Evolutionary conservation across 352 stramenopile genomes (phyloP), one percentile per base, ranked within the genome.

Genomic region (Pythium rishiriense): DNA sequence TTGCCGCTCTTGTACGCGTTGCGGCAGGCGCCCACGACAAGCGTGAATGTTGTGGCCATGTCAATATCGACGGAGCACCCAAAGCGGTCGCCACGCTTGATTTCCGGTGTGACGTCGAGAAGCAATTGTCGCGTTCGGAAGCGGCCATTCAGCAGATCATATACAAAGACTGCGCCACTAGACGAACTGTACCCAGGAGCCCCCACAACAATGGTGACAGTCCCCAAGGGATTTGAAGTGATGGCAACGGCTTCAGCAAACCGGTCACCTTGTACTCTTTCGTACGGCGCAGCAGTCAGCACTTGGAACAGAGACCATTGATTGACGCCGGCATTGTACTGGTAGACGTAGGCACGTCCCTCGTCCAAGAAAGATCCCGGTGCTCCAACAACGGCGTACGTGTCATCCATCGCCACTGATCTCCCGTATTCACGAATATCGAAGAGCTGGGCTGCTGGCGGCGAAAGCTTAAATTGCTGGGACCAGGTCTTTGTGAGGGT

Each of bases 281-380:
- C 70, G 53, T 88, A 86, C 14, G 86, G 84, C 0, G 71, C 64
- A 5, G 75, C 62, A 5, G 68, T 85, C 15, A 94, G 59, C 0
- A 78, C 80, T 73, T 94, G 84, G 22, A 92, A 93, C 0, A 92
- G 71, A 4, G 59, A 58, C 85, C 85, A 95, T 0, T 58, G 65
- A 5, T 28, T 9, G 7, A 62, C 69, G 0, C 62, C 66, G 2
- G 62, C 66, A 35, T 83, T 87, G 64, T 73, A 90, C 49, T 90
- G 74, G 58, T 96, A 96, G 21, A 96, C 72, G 25, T 85, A 96
- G 6, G 79, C 87, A 22, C 83, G 81, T 0, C 87, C 85, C 60
- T 87, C 51, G 45, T 90, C 76, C 10, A 74, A 19, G 61, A 69
- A 87, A 0, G 83, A 65, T 0, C 82, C 82, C 2, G 85, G 87